phyloP scores from a whole-genome alignment of 371 early-diverging fungal genomes.

The Lichtheimia corymbifera region DNA sequence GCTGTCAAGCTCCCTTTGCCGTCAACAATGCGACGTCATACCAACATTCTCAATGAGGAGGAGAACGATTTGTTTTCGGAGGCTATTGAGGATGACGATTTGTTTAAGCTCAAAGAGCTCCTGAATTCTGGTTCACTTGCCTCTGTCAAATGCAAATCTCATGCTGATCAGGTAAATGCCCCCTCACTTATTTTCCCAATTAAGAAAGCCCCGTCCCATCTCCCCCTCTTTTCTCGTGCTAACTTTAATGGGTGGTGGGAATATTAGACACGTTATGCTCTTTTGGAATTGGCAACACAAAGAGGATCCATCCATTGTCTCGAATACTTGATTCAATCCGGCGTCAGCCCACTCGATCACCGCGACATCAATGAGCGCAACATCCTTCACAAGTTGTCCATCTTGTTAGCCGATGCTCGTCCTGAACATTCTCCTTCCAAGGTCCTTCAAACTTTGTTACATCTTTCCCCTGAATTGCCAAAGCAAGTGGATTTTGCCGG shows the following conservation, averaged over 20 bases:
- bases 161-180: conserved; percentile 12
- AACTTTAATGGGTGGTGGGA: background rate
- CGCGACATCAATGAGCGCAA: conserved; percentile 68
- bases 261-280: conserved; percentile 43
- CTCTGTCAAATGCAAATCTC: conserved; percentile 6
- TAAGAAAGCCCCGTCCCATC: too few relatives aligned
- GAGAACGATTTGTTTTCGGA: conserved; percentile 5
- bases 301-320: conserved; percentile 51
- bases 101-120: conserved; percentile 3
- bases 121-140: background rate
- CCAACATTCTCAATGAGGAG: conserved; percentile 1
- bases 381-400: conserved; percentile 59
- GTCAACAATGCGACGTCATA: conserved; percentile 4
- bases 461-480: conserved; percentile 25
- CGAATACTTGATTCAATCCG: conserved; percentile 40
- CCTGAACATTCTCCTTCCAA: background rate
- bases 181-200: background rate
- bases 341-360: conserved; percentile 32
- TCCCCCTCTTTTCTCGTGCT: background rate
- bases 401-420: conserved; percentile 35
- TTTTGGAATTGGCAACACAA: conserved; percentile 59
- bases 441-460: conserved; percentile 17
- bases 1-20: conserved; percentile 14
- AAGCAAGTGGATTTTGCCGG: conserved; percentile 60
- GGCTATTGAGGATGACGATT: conserved; percentile 16